Base-by-base conservation (phyloP, 139 green algal species). In the Asterochloris sp. region DNA sequence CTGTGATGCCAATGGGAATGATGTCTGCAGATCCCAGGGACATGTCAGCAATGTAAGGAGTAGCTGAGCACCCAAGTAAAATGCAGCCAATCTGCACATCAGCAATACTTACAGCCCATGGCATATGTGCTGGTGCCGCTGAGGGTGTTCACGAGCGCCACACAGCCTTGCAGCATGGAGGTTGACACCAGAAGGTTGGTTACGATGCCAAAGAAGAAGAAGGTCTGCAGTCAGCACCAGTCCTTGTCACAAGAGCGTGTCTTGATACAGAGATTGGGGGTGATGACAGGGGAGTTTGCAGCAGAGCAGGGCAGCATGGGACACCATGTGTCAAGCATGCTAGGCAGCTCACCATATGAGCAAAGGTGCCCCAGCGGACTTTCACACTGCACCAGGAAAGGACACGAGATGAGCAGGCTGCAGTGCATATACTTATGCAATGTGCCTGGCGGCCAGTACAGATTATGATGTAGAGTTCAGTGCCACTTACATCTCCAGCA, bases 401-500 rank as follows among this genome's bases (percentile, higher is more conserved):
- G 38, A 54, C 38, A 54, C 4, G 38, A 54, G 38, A 6, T 54
- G 38, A 54, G 38, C 38, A 54, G 38, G 38, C 38, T 10, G 38
- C 38, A 54, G 38, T 54, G 73, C 21, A 24, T 10, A 11, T 61
- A n/a, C n/a, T n/a, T n/a, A 12, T 16, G 38, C 38, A 54, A 54
- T 6, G 38, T 54, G 38, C 38, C 38, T 54, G 38, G 38, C 6
- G 38, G 38, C 26, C 21, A 62, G 38, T 6, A 54, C 38, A 54
- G 2, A 6, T 2, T 54, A 6, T 54, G 38, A 54, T 54, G 38
- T 28, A 29, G 67, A 14, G 27, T 1, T 28, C 77, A 98, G 84
- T 54, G 38, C 38, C 38, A 54, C 38, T 54, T 54, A 54, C 80
- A 98, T 93, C 85, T 98, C 95, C 61, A 96, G 91, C 80, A 97